Evolutionary conservation across 345 rosid genomes (phyloP).

Genomic region (Eucalyptus fibrosa): DNA sequence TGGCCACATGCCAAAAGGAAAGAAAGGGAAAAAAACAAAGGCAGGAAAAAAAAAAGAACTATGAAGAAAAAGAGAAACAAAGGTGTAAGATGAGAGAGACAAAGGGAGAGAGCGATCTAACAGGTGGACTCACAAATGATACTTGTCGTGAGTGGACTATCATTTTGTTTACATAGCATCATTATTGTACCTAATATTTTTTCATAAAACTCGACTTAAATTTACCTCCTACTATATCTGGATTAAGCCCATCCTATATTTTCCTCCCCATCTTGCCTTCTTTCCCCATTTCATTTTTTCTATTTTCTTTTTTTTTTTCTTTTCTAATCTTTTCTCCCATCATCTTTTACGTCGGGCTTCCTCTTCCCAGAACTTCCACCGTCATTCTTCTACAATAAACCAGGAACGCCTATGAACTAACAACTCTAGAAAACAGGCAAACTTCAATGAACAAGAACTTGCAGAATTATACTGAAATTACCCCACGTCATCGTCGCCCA

Average conservation of each 20-base stretch:
- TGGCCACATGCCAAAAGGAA: too few species aligned
- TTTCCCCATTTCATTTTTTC: too few species aligned
- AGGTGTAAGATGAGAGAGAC: too few species aligned
- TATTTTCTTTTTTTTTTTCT: too few species aligned
- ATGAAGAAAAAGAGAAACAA: too few species aligned
- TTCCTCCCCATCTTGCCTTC: not conserved
- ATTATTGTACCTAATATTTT: too few species aligned
- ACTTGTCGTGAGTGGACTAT: too few species aligned
- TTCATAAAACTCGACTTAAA: not conserved
- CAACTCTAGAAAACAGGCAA: not conserved
- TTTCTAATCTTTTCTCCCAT: not conserved
- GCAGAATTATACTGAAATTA: not conserved
- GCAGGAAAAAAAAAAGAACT: too few species aligned
- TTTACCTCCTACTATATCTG: fast-evolving
- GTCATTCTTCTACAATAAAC: not conserved
- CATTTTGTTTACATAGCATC: too few species aligned
- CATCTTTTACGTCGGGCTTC: not conserved
- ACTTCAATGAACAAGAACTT: not conserved
- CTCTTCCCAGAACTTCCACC: not conserved
- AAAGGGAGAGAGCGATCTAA: too few species aligned
- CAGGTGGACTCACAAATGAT: fast-evolving
- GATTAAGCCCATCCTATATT: not conserved
- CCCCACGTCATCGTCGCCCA: not conserved
- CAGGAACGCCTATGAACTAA: not conserved
- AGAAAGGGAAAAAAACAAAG: too few species aligned